Base-by-base conservation (phyloP, 2,329 filamentous ascomycete species). In the Fusarium pseudograminearum region DNA sequence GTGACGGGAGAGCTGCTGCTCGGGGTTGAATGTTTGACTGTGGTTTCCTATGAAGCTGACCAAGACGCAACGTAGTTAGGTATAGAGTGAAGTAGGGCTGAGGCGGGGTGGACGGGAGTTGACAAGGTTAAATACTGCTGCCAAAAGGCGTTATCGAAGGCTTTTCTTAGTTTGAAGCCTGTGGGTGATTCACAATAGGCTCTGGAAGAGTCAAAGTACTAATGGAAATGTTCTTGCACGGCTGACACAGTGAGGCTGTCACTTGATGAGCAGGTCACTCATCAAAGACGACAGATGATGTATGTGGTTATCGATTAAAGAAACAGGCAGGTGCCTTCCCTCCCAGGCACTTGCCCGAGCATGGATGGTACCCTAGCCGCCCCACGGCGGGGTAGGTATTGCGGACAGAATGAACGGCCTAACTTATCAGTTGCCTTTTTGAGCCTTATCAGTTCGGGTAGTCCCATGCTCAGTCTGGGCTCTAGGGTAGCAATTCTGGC, bases 301-400 rank as follows among this genome's bases (percentile, higher is more conserved):
- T 65, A 72, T 12, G 62, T 72, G 66, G 34, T 64, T 64, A 67
- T 55, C 48, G 34, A 62, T 55, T 45, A 45, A 53, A 52, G 63
- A 52, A 57, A 58, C 52, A 57, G 65, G 70, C 67, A 71, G 59
- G 59, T 62, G 59, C 28, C 28, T 30, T 30, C 28, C 28, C 28
- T 44, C 30, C 44, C 57, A 57, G 63, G 67, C 65, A 61, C 38
- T 40, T 60, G 38, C 8, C 44, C 56, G 28, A 12, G 28, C 28
- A 36, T 57, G 67, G 57, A 6, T 30, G 51, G 28, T 34, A 56
- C 30, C 8, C 33, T 16, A 10, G 24, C 58, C 40, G 36, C 71
- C 69, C 72, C 72, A 69, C 72, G 59, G 73, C 69, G 73, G 73
- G 73, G 73, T 75, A 68, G 73, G 73, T 75, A 68, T 59, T 42